Conservation (phyloP, 257 asterid genomes). For the Gardenia jasminoides region DNA sequence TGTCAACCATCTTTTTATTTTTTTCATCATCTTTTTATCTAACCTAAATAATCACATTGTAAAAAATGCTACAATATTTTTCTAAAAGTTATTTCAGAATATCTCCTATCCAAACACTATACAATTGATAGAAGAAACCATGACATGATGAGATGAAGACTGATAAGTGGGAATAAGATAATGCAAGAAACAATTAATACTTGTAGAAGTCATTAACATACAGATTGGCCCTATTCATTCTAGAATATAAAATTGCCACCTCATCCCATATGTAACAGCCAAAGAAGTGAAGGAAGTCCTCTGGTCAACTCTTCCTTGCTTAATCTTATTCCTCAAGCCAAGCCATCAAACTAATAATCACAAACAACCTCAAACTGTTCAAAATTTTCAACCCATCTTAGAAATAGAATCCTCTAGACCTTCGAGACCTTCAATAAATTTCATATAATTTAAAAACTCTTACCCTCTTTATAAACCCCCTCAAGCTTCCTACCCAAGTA, state of each 20-base stretch:
- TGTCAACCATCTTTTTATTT: too few relatives aligned
- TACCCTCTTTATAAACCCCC: conserved; percentile 2
- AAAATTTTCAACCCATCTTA: conserved; percentile 18
- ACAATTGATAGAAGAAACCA: neutral
- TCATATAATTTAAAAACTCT: conserved; percentile 8
- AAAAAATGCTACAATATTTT: neutral
- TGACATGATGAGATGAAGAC: neutral
- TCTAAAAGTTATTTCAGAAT: neutral
- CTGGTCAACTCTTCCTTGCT: conserved; percentile 32
- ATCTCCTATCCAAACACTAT: neutral
- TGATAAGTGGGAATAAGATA: neutral
- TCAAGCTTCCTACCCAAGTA: neutral
- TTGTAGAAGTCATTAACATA: neutral
- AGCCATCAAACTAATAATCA: conserved; percentile 13
- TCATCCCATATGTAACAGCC: conserved; percentile 23
- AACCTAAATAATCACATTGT: too few relatives aligned
- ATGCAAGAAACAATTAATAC: neutral
- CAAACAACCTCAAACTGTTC: conserved; percentile 10
- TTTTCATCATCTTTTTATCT: too few relatives aligned
- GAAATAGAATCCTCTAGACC: conserved; percentile 28
- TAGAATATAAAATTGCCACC: conserved; percentile 27
- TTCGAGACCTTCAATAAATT: neutral
- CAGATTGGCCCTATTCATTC: conserved; percentile 22
- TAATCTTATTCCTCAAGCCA: conserved; percentile 42
- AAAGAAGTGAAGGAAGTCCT: neutral